Conservation (phyloP, 441 rosid genomes). For the Arabidopsis lyrata region DNA sequence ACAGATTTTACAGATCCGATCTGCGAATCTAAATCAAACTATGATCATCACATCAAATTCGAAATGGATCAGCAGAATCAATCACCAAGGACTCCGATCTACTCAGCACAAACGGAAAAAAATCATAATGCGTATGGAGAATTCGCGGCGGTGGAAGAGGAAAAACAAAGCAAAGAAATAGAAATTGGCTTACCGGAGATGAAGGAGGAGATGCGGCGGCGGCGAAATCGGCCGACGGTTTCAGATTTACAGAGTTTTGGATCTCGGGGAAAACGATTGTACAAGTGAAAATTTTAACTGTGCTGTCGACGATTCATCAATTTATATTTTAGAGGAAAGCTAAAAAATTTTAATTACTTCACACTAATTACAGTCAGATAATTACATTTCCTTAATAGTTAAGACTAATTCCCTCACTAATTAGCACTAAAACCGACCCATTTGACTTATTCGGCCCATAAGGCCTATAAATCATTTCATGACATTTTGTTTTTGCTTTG, state of each 20-base stretch:
- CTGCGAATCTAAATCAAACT: background rate
- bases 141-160: constrained; percentile 9
- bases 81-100: constrained; percentile 23
- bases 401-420: background rate
- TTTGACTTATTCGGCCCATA: background rate
- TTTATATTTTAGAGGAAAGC: constrained; percentile 4
- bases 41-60: background rate
- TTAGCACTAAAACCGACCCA: background rate
- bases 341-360: background rate
- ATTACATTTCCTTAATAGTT: background rate
- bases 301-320: background rate
- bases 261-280: constrained; percentile 33
- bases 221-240: background rate
- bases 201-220: constrained; percentile 5
- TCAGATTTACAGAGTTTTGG: constrained; percentile 23
- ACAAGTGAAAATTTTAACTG: constrained; percentile 21
- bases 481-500: background rate
- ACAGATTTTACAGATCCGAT: constrained; percentile 24
- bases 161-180: background rate
- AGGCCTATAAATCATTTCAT: background rate
- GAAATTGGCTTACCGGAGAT: constrained; percentile 4
- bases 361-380: background rate
- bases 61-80: constrained; percentile 1
- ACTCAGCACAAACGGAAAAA: constrained; percentile 1
- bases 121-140: constrained; percentile 8